Conservation (phyloP, 805 yeast genomes). For the Pichia heedii region DNA sequence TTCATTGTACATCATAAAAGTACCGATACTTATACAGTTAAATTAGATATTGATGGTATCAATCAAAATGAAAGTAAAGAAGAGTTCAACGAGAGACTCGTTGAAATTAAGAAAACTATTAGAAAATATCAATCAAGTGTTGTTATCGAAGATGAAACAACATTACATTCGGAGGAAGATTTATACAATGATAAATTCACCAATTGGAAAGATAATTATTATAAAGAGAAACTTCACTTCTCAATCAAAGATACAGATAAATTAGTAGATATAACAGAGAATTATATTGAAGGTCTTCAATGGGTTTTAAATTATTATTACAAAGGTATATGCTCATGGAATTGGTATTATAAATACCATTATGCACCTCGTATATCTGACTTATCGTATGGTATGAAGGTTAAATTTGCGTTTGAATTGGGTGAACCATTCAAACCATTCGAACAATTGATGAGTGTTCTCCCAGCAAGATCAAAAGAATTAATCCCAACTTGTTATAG, state of each 20-base stretch:
- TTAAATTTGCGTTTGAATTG: conserved; percentile 50
- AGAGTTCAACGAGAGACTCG: conserved; percentile 46
- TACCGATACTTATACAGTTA: conserved; percentile 46
- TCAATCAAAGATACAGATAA: conserved; percentile 50
- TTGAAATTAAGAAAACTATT: conserved; percentile 42
- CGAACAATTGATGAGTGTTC: conserved; percentile 94
- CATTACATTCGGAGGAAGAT: conserved; percentile 43
- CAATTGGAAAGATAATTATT: conserved; percentile 80
- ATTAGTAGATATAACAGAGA: conserved; percentile 57
- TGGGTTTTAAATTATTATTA: conserved; percentile 94
- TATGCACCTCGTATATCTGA: conserved; percentile 94
- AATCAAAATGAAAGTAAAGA: conserved; percentile 60
- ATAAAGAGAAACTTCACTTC: conserved; percentile 70
- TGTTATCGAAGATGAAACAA: conserved; percentile 50
- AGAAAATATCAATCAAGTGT: conserved; percentile 60
- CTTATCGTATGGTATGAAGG: conserved; percentile 60
- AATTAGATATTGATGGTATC: conserved; percentile 66
- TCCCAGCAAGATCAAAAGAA: conserved; percentile 82
- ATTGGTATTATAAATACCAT: conserved; percentile 86
- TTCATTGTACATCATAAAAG: conserved; percentile 57
- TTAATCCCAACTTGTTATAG: conserved; percentile 74
- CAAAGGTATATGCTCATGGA: conserved; percentile 89
- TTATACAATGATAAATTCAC: conserved; percentile 67
- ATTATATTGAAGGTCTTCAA: conserved; percentile 89
- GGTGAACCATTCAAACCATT: conserved; percentile 85